Percentiles rank a stretch among this genome's conserved stretches.
Conservation (phyloP, 164 flowering plant genomes). For the Akebia trifoliata region DNA sequence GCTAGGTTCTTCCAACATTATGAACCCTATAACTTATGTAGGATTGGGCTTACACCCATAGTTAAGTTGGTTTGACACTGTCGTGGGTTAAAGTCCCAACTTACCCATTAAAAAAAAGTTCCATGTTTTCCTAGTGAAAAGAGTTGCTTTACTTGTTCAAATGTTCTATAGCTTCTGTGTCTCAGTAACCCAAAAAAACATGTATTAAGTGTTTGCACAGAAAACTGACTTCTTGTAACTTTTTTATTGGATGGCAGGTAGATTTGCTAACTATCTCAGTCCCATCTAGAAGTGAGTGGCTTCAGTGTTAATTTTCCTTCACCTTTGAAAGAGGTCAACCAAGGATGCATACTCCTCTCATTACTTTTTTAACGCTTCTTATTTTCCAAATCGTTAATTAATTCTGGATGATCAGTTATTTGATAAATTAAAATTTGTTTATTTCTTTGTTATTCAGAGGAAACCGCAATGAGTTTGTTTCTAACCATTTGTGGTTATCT, state of each 20-base stretch:
- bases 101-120: background rate
- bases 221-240: conserved; percentile 2
- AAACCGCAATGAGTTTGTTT: no score
- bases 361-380: conserved; percentile 2
- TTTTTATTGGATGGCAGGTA: conserved; percentile 33
- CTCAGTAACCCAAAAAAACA: background rate
- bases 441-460: background rate
- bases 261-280: conserved; percentile 48
- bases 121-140: background rate
- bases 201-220: background rate
- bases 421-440: background rate
- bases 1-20: no score
- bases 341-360: background rate
- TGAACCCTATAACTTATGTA: no score
- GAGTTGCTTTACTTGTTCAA: background rate
- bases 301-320: background rate
- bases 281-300: conserved; percentile 32
- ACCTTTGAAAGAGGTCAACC: conserved; percentile 6
- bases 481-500: no score
- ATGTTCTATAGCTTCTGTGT: background rate
- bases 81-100: no score
- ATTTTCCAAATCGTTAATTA: background rate
- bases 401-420: background rate
- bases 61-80: no score
- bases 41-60: no score